Evolutionary conservation across 805 yeast species (phyloP), one percentile per base, ranked within the genome.

Genomic region (Yarrowia sp.): DNA sequence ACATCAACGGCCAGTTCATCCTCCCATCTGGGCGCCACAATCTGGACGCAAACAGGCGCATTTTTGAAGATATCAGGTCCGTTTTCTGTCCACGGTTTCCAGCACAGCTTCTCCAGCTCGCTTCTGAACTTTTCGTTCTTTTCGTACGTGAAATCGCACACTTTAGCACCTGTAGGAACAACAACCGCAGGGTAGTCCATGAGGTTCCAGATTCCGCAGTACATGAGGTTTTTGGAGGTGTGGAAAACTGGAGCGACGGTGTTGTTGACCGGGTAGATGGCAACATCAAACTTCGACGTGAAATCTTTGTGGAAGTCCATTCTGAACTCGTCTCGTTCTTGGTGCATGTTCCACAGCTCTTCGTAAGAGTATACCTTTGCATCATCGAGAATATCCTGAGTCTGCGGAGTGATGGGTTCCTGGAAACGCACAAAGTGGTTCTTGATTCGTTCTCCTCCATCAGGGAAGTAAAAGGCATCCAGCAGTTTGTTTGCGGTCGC

Each of bases 231-330:
- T 70, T 81, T 84, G 3, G 96, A 84, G 74, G 95, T 89, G 65
- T 84, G 82, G 59, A 82, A 81, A 58, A 84, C 79, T 0, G 90
- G 87, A 2, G 89, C 89, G n/a, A 92, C 82, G 0, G 94, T 35
- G 35, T 45, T 45, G 8, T 40, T 38, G 9, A 59, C 65, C 2
- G 65, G 65, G 14, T 59, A 59, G 19, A 59, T 59, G 43, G 45
- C 52, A 5, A 35, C 41, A 10, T 59, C 65, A 19, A 59, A 32
- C 8, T 40, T 14, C 4, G 19, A 12, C 7, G 45, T 38, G 36
- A 67, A 67, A 42, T 64, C 72, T n/a, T 19, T 43, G 32, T 59
- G 38, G 14, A 61, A 69, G 14, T 66, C 50, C 9, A 69, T 58
- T 32, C 67, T 68, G n/a, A 61, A 69, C 15, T 58, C 16, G 74